Evolutionary conservation across 345 rosid genomes (phyloP), one percentile per base, ranked within the genome.

Genomic region (Salix purpurea): DNA sequence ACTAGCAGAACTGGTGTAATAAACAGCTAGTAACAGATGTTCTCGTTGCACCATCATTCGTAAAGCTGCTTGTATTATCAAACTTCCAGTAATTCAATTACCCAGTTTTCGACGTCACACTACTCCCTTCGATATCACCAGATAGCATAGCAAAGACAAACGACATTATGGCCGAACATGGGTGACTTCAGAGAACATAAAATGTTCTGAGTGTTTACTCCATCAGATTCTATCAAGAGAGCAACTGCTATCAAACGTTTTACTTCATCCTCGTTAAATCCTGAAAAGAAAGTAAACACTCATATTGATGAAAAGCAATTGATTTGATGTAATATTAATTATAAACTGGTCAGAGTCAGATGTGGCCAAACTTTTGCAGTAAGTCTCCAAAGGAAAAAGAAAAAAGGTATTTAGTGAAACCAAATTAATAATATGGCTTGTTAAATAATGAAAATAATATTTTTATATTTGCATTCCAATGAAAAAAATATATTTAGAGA

Each of bases 101-200:
- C 14, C 90, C 88, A 16, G 94, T 91, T 78, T 76, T 86, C 1
- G 76, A 56, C 24, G 80, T 74, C 24, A 80, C 84, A 34, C 72
- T 69, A 66, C 82, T 79, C 18, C 91, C 90, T 81, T 89, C 93
- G n/a, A 82, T 78, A 78, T 93, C 97, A 72, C 92, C 92, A 0
- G 87, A 83, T 14, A 93, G 81, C 97, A 93, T 89, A 10, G 89
- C 88, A 42, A 89, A 83, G 1, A 88, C 92, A 7, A 90, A 85
- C 4, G 96, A 91, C 92, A 91, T 89, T 19, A 60, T 69, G 94
- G 94, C 71, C 96, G 78, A 77, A 74, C 12, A 28, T n/a, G 46
- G 89, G 89, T 56, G 94, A 78, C 36, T 94, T 74, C 26, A 89
- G 96, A 48, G 96, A 76, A 81, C 96, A 89, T 71, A 89, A 26